phyloP scores from a whole-genome alignment of 225 moss, liverwort and hornwort species.

The Asterella californica region DNA sequence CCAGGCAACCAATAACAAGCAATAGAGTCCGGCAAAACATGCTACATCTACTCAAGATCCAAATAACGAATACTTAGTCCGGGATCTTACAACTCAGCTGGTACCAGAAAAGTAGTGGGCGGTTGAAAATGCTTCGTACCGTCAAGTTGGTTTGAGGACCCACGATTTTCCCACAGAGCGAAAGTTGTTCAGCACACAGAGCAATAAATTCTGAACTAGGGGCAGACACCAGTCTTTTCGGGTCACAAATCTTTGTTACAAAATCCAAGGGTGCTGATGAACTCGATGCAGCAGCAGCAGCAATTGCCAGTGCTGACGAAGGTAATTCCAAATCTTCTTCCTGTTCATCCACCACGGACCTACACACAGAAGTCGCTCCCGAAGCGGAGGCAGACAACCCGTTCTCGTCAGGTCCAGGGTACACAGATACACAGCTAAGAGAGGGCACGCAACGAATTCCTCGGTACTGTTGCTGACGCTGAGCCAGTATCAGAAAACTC shows the following conservation, averaged over 20 bases:
- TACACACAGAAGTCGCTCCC: conserved; percentile 30
- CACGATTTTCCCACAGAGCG: conserved; percentile 70
- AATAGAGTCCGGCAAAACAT: background rate
- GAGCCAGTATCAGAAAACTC: background rate
- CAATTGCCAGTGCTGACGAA: conserved; percentile 69
- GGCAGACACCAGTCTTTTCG: conserved; percentile 41
- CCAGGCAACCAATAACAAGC: background rate
- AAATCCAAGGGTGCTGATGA: conserved; percentile 45
- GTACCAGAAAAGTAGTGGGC: background rate
- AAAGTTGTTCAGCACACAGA: conserved; percentile 77
- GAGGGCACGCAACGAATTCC: background rate
- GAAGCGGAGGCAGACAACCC: conserved; percentile 17
- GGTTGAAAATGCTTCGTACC: conserved; percentile 34
- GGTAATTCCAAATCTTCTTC: conserved; percentile 51
- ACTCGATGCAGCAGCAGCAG: conserved; percentile 60
- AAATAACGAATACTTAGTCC: background rate
- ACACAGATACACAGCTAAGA: background rate
- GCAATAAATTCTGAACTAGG: conserved; percentile 79
- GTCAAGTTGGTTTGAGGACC: conserved; percentile 64
- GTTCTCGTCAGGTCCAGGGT: background rate
- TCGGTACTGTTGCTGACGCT: background rate
- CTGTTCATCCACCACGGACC: conserved; percentile 18
- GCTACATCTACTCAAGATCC: background rate
- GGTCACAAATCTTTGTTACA: conserved; percentile 53
- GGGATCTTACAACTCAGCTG: background rate